Base-by-base conservation (phyloP, 2,329 filamentous ascomycete genomes). In the Diaporthe humulicola region DNA sequence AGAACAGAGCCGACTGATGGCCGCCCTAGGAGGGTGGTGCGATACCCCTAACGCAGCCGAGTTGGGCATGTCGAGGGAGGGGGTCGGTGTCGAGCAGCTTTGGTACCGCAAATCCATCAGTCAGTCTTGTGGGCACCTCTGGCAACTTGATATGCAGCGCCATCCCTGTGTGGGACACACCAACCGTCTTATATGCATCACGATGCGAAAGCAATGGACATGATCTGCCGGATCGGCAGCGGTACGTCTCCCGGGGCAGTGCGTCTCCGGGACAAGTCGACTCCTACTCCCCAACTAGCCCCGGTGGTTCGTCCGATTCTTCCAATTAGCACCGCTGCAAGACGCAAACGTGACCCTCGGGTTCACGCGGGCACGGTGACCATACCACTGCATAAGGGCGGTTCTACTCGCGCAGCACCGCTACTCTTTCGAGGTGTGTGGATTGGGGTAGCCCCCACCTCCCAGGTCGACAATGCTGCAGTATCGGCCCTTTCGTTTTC, bases 201-300 rank as follows among this genome's bases (percentile, higher is more conserved):
- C 33, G 64, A 52, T 30, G 38, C 54, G 64, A 19, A 52, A 69
- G 28, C 28, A 54, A 50, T 54, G 64, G 64, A 25, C 48, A 69
- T 69, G 48, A 69, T 69, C 64, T 54, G 64, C 64, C 64, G 64
- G 64, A 67, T 52, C 64, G 40, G 64, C 64, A 50, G 30, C 64
- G 38, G 45, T 52, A 45, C 64, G 45, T 52, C 64, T 48, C 45
- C 64, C 64, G 64, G 64, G 45, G 22, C 48, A 69, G 48, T 15
- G n/a, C n/a, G n/a, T n/a, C n/a, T n/a, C n/a, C n/a, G n/a, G n/a
- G n/a, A n/a, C n/a, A n/a, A n/a, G n/a, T 54, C 64, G 28, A 25
- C 64, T 67, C 52, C 45, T 33, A 38, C 30, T 67, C 50, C 45
- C 15, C 48, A 25, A 40, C 64, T 67, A 67, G 64, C 64, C 45